Base-by-base conservation (phyloP, 2,329 filamentous ascomycete species). In the Colletotrichum truncatum region DNA sequence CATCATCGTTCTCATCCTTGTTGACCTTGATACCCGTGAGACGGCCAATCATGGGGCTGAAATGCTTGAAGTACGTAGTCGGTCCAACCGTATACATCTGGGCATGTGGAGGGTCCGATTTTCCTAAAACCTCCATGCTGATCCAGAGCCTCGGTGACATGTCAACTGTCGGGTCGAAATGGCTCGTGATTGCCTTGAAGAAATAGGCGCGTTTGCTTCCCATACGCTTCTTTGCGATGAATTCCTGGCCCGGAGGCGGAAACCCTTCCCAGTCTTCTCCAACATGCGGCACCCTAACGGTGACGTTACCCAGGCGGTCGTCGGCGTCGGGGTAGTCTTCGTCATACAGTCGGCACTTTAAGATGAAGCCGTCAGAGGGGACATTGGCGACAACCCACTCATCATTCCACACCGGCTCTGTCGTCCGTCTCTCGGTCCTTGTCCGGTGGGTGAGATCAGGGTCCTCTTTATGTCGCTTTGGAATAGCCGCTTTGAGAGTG, bases 371-470 rank as follows among this genome's bases (percentile, higher is more conserved):
- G 0, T 86, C 88, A 0, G 89, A 82, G 0, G 95, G 94, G 2
- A 98, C 86, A 70, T 97, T 97, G 66, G 93, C 93, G 23, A 98
- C 91, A 21, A 93, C 85, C 95, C 95, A 98, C 66, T 93, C 87
- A 36, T 90, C 88, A 49, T 97, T 85, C 95, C 95, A 98, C 49
- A 82, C 83, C 0, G 95, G 94, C 71, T 94, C 87, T 1, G 88
- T 90, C 39, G 86, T 90, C 69, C 85, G 87, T 62, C 91, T 87
- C 32, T 94, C 79, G 0, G 95, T 98, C 1, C 85, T 88, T 0
- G 93, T 97, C 46, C 95, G 89, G 74, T 92, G 87, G 21, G 83
- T 83, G 30, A 97, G 80, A 21, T 88, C 85, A 0, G 94, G 92
- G 73, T 98, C 94, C 74, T 97, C 93, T 76, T 95, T 95, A 79